Evolutionary conservation across 495 filamentous ascomycete genomes (phyloP), one percentile per base, ranked within the genome.

Genomic region (Opeltia flavorubescens): DNA sequence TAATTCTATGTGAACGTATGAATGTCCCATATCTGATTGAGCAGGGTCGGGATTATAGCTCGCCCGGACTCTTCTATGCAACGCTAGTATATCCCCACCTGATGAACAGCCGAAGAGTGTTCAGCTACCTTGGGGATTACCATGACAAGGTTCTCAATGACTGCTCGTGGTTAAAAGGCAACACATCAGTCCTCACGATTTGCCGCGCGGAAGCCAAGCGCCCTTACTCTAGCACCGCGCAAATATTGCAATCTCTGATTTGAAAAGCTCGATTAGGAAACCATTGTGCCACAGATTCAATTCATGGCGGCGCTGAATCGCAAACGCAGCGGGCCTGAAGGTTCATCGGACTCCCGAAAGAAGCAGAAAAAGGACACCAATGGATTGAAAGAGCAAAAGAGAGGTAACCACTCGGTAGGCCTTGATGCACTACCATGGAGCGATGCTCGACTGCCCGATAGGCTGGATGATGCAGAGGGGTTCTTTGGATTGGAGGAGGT

Each of bases 401-500:
- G 53, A 56, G 31, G 53, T 59, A 12, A 61, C 66, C 8, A n/a
- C 57, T 50, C 26, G 53, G 21, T 15, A 17, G 26, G 40, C 5
- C 7, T 44, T 13, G 30, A 23, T 38, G 39, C 47, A 23, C 70
- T 96, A 26, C 66, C 69, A 64, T 98, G 91, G 91, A 79, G 78
- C 52, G 74, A 80, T 48, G 87, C 95, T 13, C 61, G 78, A 20
- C 70, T 95, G 44, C 89, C 89, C 4, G 87, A 94, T 59, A 79
- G 81, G 53, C 71, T 94, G 50, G 84, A 91, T 34, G 84, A 96
- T 69, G 84, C 83, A n/a, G 86, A 87, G 52, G 91, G 93, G 0
- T 95, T 98, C 62, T 94, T 79, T 62, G 89, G 91, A 0, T 60
- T 98, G 31, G 89, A 98, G 52, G 91, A 96, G 56, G 78, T 95